phyloP scores from a whole-genome alignment of 1,284 basidiomycete species.

The Apiotrichum porosum region DNA sequence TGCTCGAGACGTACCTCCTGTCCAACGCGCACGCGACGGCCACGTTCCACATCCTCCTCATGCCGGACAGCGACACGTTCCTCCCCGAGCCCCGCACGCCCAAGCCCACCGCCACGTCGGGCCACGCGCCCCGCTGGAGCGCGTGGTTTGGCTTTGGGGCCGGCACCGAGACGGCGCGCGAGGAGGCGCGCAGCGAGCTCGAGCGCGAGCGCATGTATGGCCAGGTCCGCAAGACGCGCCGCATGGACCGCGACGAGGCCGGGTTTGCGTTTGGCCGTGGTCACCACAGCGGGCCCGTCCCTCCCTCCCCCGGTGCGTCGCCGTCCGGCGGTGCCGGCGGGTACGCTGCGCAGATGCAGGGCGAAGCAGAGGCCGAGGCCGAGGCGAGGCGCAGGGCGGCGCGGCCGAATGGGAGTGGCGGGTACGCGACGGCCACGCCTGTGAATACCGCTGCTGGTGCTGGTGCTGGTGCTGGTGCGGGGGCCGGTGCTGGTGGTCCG shows the following conservation, averaged over 20 bases:
- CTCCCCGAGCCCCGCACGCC: slow-evolving; percentile 31
- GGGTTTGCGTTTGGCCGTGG: slow-evolving; percentile 8
- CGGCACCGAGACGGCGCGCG: slow-evolving; percentile 1
- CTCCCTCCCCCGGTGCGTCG: no score
- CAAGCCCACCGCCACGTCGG: not conserved
- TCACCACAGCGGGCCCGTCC: no score
- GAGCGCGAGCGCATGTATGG: slow-evolving; percentile 32
- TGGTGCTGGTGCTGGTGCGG: no score
- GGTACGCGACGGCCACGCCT: no score
- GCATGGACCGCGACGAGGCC: slow-evolving; percentile 42
- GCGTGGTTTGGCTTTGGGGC: slow-evolving; percentile 15
- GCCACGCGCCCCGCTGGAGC: slow-evolving; percentile 1
- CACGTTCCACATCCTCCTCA: slow-evolving; percentile 45
- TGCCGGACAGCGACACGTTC: slow-evolving; percentile 43
- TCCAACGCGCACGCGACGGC: slow-evolving; percentile 11
- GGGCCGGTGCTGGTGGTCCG: no score
- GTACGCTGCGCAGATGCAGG: no score
- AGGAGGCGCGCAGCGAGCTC: slow-evolving; percentile 8
- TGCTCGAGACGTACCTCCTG: slow-evolving; percentile 45
- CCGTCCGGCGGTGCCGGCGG: no score
- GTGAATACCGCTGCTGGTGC: no score
- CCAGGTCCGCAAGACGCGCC: slow-evolving; percentile 33
- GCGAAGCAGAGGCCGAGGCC: no score
- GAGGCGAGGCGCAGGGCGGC: no score
- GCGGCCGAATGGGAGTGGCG: no score